These are phyloP conservation scores for Mercurialis annua DNA, from an alignment of 345 rosid species.

Conservation along the genomic window DNA sequence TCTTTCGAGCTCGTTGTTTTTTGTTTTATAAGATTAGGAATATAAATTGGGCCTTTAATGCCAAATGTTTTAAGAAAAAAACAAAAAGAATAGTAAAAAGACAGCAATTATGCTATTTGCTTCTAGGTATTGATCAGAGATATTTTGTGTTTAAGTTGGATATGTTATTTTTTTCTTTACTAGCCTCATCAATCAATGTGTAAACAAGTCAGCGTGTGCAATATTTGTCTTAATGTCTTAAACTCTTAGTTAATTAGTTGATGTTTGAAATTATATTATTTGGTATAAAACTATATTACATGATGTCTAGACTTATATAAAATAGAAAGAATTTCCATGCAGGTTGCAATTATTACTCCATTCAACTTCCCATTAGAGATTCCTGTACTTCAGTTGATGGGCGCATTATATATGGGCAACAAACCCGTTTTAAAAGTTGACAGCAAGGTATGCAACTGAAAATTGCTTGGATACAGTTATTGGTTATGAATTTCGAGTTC, in stretches of 20 bases:
- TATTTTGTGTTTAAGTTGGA: not conserved
- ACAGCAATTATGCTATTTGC: not conserved
- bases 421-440: conserved; percentile 92
- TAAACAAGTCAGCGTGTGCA: not conserved
- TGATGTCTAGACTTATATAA: not conserved
- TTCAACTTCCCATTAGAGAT: conserved; percentile 98
- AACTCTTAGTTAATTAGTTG: not conserved
- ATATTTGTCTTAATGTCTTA: not conserved
- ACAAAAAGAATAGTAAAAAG: not conserved
- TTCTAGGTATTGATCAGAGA: not conserved
- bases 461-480: not conserved
- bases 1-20: conserved; percentile 1
- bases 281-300: not conserved
- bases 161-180: not conserved
- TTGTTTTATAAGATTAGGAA: not conserved
- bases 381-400: conserved; percentile 96
- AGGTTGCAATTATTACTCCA: conserved; percentile 95
- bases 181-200: not conserved
- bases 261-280: conserved; percentile 10
- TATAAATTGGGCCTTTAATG: not conserved
- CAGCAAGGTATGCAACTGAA: conserved; percentile 62
- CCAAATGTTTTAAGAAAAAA: not conserved
- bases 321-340: conserved; percentile 17
- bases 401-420: conserved; percentile 97
- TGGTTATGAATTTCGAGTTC: not conserved